Evolutionary conservation across 495 filamentous ascomycete species (phyloP).

Genomic region (Neohortaea acidophila): DNA sequence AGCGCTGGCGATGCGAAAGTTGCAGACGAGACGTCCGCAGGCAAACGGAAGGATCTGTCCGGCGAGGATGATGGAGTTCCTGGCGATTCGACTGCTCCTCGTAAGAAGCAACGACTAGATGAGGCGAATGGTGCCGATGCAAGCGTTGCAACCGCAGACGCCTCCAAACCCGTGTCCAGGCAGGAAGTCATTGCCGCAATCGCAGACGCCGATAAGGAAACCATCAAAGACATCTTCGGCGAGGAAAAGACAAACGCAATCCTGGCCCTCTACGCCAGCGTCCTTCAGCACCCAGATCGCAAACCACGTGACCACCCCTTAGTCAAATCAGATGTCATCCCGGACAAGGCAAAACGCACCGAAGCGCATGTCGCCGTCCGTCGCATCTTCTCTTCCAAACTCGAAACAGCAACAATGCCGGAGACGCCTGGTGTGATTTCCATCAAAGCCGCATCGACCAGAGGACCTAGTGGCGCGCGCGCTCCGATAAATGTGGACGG

Average conservation of each 20-base stretch:
- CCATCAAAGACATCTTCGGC: conserved; percentile 23
- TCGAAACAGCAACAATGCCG: conserved; percentile 47
- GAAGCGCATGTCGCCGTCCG: conserved; percentile 51
- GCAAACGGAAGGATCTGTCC: background rate
- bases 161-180: background rate
- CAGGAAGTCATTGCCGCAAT: conserved; percentile 2
- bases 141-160: background rate
- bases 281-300: conserved; percentile 19
- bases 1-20: background rate
- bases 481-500: conserved; percentile 8
- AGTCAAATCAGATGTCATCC: conserved; percentile 30
- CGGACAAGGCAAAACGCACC: conserved; percentile 45
- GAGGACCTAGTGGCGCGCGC: conserved; percentile 19
- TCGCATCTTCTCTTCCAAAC: conserved; percentile 47
- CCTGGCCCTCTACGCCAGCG: conserved; percentile 16
- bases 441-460: conserved; percentile 33
- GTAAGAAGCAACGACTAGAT: background rate
- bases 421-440: conserved; percentile 38
- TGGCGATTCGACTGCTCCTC: background rate
- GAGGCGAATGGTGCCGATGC: background rate
- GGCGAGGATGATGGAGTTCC: background rate
- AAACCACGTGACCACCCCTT: conserved; percentile 29
- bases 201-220: conserved; percentile 10
- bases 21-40: background rate
- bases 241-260: conserved; percentile 16